These are phyloP conservation scores for Vararia minispora DNA, from an alignment of 768 basidiomycete genomes.

Conservation along the genomic window DNA sequence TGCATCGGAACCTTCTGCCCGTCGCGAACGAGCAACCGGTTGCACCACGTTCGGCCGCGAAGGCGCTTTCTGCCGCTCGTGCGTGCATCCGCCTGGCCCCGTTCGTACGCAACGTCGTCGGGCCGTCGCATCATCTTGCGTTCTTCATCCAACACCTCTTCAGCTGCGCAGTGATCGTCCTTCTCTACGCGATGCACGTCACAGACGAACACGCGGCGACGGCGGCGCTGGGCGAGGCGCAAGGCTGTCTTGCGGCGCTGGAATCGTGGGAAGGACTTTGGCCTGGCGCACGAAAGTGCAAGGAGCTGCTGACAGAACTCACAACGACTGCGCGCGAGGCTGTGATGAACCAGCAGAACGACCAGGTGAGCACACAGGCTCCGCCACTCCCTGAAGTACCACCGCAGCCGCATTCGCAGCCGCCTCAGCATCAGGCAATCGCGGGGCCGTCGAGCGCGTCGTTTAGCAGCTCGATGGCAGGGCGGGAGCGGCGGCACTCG, in stretches of 20 bases:
- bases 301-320: slow-evolving; percentile 63
- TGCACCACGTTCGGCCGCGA: slow-evolving; percentile 61
- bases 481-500: slow-evolving; percentile 10
- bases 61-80: slow-evolving; percentile 76
- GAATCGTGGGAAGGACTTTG: slow-evolving; percentile 78
- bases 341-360: slow-evolving; percentile 26
- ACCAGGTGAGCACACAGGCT: slow-evolving; percentile 14
- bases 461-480: too few relatives aligned
- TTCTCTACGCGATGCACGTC: slow-evolving; percentile 80
- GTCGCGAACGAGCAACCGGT: slow-evolving; percentile 62
- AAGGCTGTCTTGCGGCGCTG: slow-evolving; percentile 55
- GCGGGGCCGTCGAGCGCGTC: too few relatives aligned
- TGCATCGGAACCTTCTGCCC: slow-evolving; percentile 82
- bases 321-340: slow-evolving; percentile 61
- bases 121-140: slow-evolving; percentile 76
- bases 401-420: slow-evolving; percentile 9
- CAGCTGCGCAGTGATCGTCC: slow-evolving; percentile 77
- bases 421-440: slow-evolving; percentile 11
- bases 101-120: slow-evolving; percentile 74
- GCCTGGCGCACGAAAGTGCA: slow-evolving; percentile 85
- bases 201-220: slow-evolving; percentile 51
- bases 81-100: slow-evolving; percentile 80
- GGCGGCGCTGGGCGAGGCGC: slow-evolving; percentile 76
- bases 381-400: slow-evolving; percentile 6
- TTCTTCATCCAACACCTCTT: slow-evolving; percentile 87